Conservation (phyloP, 108 stramenopile genomes). For the Aurantiochytrium sp. region DNA sequence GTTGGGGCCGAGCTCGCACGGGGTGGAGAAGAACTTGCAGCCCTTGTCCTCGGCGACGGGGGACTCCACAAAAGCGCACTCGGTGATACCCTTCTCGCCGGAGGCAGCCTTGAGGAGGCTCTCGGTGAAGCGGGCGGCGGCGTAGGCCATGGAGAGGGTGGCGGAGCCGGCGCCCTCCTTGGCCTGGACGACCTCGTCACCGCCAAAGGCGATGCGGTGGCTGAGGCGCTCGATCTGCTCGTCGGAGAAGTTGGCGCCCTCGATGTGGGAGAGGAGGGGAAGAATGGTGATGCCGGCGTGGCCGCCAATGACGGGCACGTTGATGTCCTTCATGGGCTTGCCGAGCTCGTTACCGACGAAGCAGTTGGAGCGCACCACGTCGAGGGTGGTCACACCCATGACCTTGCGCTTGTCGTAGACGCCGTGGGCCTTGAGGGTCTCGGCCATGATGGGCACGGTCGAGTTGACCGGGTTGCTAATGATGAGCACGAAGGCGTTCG, state of each 20-base stretch:
- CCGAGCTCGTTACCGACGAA: conserved; percentile 88
- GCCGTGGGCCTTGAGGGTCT: conserved; percentile 86
- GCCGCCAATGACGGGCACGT: conserved; percentile 96
- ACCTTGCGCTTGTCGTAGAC: conserved; percentile 90
- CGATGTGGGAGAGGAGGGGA: conserved; percentile 87
- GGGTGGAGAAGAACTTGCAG: conserved; percentile 88
- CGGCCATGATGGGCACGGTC: conserved; percentile 98
- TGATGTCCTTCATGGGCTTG: conserved; percentile 68
- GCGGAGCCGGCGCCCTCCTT: conserved; percentile 96
- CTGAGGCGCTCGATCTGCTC: conserved; percentile 83
- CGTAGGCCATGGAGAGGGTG: conserved; percentile 97
- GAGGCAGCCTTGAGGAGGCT: conserved; percentile 83
- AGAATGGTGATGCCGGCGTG: conserved; percentile 99
- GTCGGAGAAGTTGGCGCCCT: conserved; percentile 75
- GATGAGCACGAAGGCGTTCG: conserved; percentile 90
- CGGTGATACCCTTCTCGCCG: conserved; percentile 76
- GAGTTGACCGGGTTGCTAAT: conserved; percentile 99
- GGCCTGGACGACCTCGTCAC: conserved; percentile 99
- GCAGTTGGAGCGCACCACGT: conserved; percentile 96
- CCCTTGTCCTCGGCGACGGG: conserved; percentile 67
- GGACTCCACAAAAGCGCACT: conserved; percentile 92
- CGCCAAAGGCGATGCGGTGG: conserved; percentile 91
- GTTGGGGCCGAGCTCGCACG: conserved; percentile 82
- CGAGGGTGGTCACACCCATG: conserved; percentile 96
- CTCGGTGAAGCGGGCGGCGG: conserved; percentile 85